Evolutionary conservation across 768 basidiomycete species (phyloP).

Genomic region (Serendipita indica): DNA sequence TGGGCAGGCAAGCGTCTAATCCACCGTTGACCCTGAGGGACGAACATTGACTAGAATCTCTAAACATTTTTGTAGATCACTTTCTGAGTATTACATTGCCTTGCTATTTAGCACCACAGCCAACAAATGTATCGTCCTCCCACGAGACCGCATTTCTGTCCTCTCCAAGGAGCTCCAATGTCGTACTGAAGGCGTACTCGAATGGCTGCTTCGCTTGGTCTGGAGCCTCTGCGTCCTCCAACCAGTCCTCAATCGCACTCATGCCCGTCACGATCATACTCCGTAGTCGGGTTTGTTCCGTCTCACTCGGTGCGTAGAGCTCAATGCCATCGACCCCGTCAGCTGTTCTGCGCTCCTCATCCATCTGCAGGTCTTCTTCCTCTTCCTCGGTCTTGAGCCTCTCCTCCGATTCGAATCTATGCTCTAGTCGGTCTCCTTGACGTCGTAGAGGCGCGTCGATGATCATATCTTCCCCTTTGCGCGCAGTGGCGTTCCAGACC

Average conservation of each 20-base stretch:
- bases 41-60: no score
- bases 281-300: not conserved
- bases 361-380: not conserved
- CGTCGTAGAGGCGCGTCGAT: not conserved
- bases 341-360: not conserved
- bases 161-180: not conserved
- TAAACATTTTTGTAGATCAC: no score
- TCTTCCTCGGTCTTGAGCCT: not conserved
- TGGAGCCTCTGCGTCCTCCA: not conserved
- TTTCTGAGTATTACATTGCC: no score
- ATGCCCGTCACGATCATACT: not conserved
- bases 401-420: no score
- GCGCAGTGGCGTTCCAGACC: not conserved
- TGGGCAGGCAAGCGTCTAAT: no score
- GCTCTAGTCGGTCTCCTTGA: not conserved
- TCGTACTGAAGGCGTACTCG: not conserved
- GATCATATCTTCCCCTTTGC: not conserved
- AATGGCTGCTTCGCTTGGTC: not conserved
- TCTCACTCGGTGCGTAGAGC: not conserved
- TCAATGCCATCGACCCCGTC: not conserved
- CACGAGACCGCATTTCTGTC: not conserved
- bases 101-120: no score
- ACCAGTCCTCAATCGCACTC: slow-evolving; percentile 9
- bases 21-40: no score
- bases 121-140: not conserved